These are phyloP conservation scores for Combretum micranthum DNA, from an alignment of 345 rosid species.

Conservation along the genomic window DNA sequence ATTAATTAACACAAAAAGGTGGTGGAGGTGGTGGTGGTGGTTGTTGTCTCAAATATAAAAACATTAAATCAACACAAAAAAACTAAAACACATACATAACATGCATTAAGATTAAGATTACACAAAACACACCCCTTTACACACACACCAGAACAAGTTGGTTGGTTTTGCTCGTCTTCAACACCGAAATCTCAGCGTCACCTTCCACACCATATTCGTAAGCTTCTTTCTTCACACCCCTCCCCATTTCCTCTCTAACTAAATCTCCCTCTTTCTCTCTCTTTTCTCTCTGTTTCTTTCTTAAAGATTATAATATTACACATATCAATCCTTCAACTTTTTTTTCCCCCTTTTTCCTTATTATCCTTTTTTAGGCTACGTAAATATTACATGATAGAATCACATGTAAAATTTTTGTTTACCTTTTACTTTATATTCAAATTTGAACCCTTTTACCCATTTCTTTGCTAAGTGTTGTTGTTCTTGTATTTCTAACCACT, in stretches of 20 bases:
- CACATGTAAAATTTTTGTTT: conserved; percentile 7
- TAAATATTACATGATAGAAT: conserved; percentile 1
- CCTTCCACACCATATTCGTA: conserved; percentile 28
- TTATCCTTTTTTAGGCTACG: not conserved
- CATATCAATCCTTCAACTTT: not conserved
- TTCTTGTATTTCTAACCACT: too few relatives aligned
- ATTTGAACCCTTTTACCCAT: conserved; percentile 2
- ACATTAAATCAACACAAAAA: too few relatives aligned
- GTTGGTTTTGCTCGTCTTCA: conserved; percentile 41
- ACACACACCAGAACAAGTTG: conserved; percentile 12
- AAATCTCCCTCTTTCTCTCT: not conserved
- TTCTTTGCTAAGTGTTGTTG: conserved; percentile 1
- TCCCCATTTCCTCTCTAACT: conserved; percentile 6
- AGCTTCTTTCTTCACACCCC: conserved; percentile 6
- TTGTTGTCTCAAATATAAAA: too few relatives aligned
- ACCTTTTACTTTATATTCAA: not conserved
- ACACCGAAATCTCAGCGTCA: conserved; percentile 43
- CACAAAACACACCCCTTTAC: not conserved
- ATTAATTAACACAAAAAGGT: too few relatives aligned
- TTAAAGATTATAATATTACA: too few relatives aligned
- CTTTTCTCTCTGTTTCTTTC: not conserved
- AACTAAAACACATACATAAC: too few relatives aligned
- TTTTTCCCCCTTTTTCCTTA: not conserved
- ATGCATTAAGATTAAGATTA: too few relatives aligned
- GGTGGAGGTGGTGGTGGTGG: too few relatives aligned